Percentiles rank a stretch among this genome's conserved stretches.
phyloP scores from a whole-genome alignment of 2,329 filamentous ascomycete genomes.

The Botryosphaeria dothidea region DNA sequence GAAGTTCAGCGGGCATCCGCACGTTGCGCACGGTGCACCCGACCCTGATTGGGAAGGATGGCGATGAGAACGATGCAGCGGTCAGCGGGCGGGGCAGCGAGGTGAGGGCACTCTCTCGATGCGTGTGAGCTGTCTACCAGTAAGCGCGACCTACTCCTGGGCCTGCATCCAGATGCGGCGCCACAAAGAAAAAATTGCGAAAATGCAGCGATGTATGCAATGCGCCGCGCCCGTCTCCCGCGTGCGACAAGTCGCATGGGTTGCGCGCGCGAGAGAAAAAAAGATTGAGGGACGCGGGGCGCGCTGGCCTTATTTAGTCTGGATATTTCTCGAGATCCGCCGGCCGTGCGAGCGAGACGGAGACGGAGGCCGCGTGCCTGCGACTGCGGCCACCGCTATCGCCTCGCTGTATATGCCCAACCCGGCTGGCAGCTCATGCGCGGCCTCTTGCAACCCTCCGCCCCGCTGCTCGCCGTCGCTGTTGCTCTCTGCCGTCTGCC shows the following conservation, averaged over 20 bases:
- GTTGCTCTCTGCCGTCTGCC: neutral
- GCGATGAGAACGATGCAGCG: neutral
- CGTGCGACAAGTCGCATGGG: neutral
- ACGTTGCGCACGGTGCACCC: neutral
- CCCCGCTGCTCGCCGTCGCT: neutral
- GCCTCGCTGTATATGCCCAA: no score
- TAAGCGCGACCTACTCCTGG: neutral
- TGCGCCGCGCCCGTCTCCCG: neutral
- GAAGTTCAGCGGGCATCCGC: neutral
- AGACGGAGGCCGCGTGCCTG: neutral
- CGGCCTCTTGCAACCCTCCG: neutral
- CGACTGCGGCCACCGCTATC: neutral
- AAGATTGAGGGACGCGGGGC: neutral
- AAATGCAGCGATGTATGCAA: neutral
- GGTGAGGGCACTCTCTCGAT: neutral
- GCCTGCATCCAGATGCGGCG: neutral
- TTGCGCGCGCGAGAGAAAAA: neutral
- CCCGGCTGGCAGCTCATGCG: neutral
- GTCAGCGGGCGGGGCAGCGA: slow-evolving; percentile 5
- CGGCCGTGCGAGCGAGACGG: neutral
- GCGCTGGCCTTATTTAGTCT: neutral
- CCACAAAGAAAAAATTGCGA: neutral
- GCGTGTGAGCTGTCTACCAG: slow-evolving; percentile 2
- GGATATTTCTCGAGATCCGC: slow-evolving; percentile 12
- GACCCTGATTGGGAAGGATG: slow-evolving; percentile 1